A percentile compares a stretch with the other conserved stretches of the same genome.
Evolutionary conservation across 1,284 basidiomycete genomes (phyloP).

Genomic region (Austroboletus olivaceoglutinosus): DNA sequence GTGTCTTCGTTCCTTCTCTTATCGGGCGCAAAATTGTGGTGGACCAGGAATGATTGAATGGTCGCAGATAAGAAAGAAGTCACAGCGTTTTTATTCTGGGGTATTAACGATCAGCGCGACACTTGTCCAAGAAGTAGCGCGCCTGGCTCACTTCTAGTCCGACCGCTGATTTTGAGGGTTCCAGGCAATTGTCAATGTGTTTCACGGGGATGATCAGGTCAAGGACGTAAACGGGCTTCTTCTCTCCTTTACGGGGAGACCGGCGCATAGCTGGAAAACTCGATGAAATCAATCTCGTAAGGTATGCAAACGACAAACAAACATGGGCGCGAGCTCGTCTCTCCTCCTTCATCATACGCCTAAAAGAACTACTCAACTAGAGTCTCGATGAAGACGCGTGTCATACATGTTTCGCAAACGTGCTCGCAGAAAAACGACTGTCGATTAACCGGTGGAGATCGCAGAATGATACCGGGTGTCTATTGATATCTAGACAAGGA

Average conservation of each 20-base stretch:
- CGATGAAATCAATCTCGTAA: conserved; percentile 12
- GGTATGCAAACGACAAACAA: conserved; percentile 19
- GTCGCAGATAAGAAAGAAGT: conserved; percentile 55
- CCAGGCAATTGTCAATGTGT: conserved; percentile 73
- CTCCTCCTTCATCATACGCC: conserved; percentile 64
- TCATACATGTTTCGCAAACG: conserved; percentile 67
- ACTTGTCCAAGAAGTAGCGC: neutral
- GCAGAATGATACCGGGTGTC: conserved; percentile 65
- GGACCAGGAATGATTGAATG: conserved; percentile 63
- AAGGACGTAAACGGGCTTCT: conserved; percentile 78
- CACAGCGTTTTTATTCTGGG: conserved; percentile 50
- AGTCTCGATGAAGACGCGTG: conserved; percentile 12
- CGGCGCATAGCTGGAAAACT: conserved; percentile 49
- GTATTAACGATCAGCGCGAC: conserved; percentile 10
- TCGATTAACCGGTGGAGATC: conserved; percentile 74
- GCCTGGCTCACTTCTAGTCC: conserved; percentile 60
- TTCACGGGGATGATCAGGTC: conserved; percentile 64
- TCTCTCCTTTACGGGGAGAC: conserved; percentile 74
- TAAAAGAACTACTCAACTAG: conserved; percentile 24
- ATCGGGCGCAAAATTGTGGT: conserved; percentile 55
- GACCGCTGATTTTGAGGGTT: conserved; percentile 70
- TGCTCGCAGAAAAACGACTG: conserved; percentile 60
- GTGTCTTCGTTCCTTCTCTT: conserved; percentile 17
- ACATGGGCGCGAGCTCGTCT: conserved; percentile 47
- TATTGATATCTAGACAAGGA: conserved; percentile 67